These are phyloP conservation scores for Hymenoscyphus fructigenus DNA, from an alignment of 2,329 filamentous ascomycete genomes.

Conservation along the genomic window DNA sequence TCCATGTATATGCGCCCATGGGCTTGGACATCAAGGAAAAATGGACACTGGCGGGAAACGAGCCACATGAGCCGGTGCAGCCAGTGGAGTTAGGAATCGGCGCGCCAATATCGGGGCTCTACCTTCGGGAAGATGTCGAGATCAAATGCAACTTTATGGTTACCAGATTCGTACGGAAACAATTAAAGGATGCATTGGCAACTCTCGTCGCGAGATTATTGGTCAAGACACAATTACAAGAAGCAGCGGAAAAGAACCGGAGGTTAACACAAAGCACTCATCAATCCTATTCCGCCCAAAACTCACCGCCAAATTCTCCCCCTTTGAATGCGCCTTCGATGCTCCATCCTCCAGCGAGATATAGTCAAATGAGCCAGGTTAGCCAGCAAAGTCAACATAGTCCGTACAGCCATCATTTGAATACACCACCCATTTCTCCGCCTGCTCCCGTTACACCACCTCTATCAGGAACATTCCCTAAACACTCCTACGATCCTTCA, in stretches of 20 bases:
- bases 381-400: slow-evolving; percentile 4
- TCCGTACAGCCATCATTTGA: neutral
- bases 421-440: slow-evolving; percentile 5
- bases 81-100: slow-evolving; percentile 64
- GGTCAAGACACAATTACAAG: slow-evolving; percentile 45
- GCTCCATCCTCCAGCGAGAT: neutral
- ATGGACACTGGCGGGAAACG: slow-evolving; percentile 71
- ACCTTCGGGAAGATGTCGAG: slow-evolving; percentile 78
- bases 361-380: slow-evolving; percentile 7
- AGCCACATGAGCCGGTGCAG: slow-evolving; percentile 66
- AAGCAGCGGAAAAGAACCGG: slow-evolving; percentile 28
- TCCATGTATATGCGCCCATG: slow-evolving; percentile 78
- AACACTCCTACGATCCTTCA: slow-evolving; percentile 10
- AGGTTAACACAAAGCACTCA: slow-evolving; percentile 18
- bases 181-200: slow-evolving; percentile 72
- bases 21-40: slow-evolving; percentile 75
- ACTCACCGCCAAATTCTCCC: slow-evolving; percentile 13
- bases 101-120: slow-evolving; percentile 67
- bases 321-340: slow-evolving; percentile 1
- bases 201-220: slow-evolving; percentile 64
- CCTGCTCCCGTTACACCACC: slow-evolving; percentile 8
- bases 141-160: slow-evolving; percentile 77
- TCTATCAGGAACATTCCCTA: slow-evolving; percentile 8
- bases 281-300: slow-evolving; percentile 10
- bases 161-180: slow-evolving; percentile 74